Evolutionary conservation across 2,329 filamentous ascomycete species (phyloP).

Genomic region (Penicillium sp.): DNA sequence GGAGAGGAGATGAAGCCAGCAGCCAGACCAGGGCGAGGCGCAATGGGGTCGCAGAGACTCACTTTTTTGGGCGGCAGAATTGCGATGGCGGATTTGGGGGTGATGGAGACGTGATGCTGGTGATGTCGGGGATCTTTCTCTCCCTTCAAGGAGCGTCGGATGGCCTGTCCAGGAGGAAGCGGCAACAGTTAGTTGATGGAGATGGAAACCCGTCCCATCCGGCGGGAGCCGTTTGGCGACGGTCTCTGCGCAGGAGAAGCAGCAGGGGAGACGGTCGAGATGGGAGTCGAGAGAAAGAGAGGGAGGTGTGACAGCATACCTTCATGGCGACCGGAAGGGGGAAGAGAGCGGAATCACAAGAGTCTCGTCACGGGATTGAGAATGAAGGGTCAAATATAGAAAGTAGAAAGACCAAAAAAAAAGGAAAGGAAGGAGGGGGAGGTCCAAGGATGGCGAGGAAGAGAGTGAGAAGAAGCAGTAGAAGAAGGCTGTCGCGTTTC

Average conservation of each 20-base stretch:
- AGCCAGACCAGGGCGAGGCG: not conserved
- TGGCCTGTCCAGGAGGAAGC: constrained; percentile 48
- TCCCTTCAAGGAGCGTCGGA: constrained; percentile 84
- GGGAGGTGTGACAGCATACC: constrained; percentile 12
- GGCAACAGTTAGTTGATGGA: constrained; percentile 8
- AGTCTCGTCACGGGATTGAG: not conserved
- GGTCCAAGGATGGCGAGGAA: not conserved
- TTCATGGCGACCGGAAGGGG: constrained; percentile 18
- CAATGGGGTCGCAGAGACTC: constrained; percentile 16
- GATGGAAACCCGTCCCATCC: too few relatives aligned
- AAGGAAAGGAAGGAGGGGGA: constrained; percentile 3
- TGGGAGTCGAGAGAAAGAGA: not conserved
- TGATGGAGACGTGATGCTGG: constrained; percentile 61
- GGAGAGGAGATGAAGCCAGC: too few relatives aligned
- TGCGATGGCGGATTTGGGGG: constrained; percentile 77
- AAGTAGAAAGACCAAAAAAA: not conserved
- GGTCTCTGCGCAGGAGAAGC: not conserved
- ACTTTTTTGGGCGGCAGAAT: constrained; percentile 94
- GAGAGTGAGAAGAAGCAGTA: not conserved
- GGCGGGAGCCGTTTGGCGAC: too few relatives aligned
- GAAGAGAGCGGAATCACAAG: constrained; percentile 8
- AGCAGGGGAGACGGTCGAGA: not conserved
- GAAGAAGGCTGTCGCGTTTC: not conserved
- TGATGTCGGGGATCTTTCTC: constrained; percentile 63
- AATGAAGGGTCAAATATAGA: too few relatives aligned